Percentiles rank a stretch among this genome's conserved stretches.
Evolutionary conservation across 805 yeast species (phyloP).

Genomic region (Geotrichum ghanense): DNA sequence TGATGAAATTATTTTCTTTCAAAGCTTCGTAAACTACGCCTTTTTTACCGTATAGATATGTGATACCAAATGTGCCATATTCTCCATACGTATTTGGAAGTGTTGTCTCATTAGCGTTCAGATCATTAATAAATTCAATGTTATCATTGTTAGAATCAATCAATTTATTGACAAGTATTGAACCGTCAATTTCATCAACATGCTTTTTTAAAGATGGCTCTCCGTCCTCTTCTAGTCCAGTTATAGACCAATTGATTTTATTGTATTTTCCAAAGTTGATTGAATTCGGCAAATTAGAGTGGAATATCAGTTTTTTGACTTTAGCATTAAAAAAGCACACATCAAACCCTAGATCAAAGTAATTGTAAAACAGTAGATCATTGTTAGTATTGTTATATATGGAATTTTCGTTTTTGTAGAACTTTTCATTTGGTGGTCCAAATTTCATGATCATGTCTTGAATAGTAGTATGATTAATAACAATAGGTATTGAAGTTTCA

Average conservation of each 20-base stretch:
- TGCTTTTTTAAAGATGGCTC: slow-evolving; percentile 7
- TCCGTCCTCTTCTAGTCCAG: slow-evolving; percentile 28
- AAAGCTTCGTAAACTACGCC: background rate
- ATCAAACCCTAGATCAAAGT: slow-evolving; percentile 44
- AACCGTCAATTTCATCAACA: slow-evolving; percentile 5
- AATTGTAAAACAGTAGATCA: slow-evolving; percentile 29
- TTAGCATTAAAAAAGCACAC: slow-evolving; percentile 35
- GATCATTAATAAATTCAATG: background rate
- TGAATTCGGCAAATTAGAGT: slow-evolving; percentile 44
- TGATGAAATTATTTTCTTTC: background rate
- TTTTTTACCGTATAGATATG: background rate
- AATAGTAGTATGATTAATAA: slow-evolving; percentile 35
- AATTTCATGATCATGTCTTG: slow-evolving; percentile 36
- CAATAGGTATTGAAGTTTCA: slow-evolving; percentile 4
- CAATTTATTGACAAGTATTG: background rate
- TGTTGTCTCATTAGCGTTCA: background rate
- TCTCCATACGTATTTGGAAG: background rate
- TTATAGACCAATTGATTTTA: slow-evolving; percentile 27
- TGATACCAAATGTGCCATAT: background rate
- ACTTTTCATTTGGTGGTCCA: slow-evolving; percentile 48
- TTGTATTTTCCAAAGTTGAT: slow-evolving; percentile 45
- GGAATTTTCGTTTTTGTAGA: slow-evolving; percentile 34
- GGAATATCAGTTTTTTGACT: slow-evolving; percentile 39
- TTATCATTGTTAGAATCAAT: background rate
- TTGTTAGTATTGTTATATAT: slow-evolving; percentile 28